These are phyloP conservation scores for Fomitopsis pulvina DNA, from an alignment of 768 basidiomycete genomes.

Conservation along the genomic window DNA sequence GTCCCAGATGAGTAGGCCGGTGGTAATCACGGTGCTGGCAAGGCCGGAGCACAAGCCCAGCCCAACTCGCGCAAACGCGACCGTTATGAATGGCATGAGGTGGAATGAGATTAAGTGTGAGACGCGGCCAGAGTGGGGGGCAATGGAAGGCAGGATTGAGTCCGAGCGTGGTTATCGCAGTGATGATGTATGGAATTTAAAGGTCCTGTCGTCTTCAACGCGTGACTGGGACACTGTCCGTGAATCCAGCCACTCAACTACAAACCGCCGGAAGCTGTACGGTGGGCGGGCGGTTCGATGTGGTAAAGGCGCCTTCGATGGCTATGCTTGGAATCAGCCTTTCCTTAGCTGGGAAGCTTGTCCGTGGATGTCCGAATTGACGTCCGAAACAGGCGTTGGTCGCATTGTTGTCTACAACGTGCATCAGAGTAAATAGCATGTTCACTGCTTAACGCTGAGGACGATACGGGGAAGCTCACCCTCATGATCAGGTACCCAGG, in stretches of 20 bases:
- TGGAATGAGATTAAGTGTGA: not conserved
- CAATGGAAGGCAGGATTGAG: not conserved
- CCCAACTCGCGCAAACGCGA: slow-evolving; percentile 10
- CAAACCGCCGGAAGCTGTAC: not conserved
- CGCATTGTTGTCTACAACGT: too few species aligned
- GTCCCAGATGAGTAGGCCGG: slow-evolving; percentile 43
- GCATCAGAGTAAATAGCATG: too few species aligned
- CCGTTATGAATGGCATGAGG: slow-evolving; percentile 4
- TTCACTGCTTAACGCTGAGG: too few species aligned
- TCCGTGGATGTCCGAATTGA: not conserved
- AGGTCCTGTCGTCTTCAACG: not conserved
- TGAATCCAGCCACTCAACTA: not conserved
- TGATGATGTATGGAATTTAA: not conserved
- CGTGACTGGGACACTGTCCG: not conserved
- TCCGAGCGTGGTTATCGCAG: not conserved
- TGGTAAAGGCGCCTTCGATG: not conserved
- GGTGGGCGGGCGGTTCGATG: not conserved
- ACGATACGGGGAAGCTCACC: too few species aligned
- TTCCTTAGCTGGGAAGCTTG: not conserved
- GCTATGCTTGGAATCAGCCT: not conserved
- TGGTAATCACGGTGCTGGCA: slow-evolving; percentile 7
- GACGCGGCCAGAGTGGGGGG: not conserved
- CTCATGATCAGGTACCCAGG: too few species aligned
- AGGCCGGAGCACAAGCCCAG: slow-evolving; percentile 10
- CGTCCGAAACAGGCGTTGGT: not conserved